Conservation (phyloP, 495 filamentous ascomycete genomes). For the Mycothermus thermophilus region DNA sequence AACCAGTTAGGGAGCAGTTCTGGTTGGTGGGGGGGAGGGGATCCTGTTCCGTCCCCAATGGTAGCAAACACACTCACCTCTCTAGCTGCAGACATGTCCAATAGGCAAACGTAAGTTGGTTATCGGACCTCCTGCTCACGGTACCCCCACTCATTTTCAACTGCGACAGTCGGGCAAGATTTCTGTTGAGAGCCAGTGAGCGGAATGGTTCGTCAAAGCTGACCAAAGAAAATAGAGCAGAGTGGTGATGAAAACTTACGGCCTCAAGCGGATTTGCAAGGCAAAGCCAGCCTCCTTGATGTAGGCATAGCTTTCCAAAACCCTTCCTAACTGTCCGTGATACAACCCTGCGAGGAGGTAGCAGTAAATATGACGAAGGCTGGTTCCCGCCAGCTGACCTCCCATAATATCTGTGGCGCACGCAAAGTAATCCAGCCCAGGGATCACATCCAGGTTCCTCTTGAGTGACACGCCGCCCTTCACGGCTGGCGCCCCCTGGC, state of each 20-base stretch:
- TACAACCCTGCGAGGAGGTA: slow-evolving; percentile 78
- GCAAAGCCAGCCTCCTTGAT: slow-evolving; percentile 66
- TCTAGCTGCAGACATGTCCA: slow-evolving; percentile 94
- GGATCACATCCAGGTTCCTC: slow-evolving; percentile 75
- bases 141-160: no score
- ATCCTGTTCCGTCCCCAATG: no score
- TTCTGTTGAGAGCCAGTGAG: no score
- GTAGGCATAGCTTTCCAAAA: slow-evolving; percentile 82
- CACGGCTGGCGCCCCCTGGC: slow-evolving; percentile 13
- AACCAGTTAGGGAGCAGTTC: neutral
- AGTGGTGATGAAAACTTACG: slow-evolving; percentile 34
- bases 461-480: slow-evolving; percentile 18
- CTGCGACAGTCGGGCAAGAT: no score
- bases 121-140: slow-evolving; percentile 24
- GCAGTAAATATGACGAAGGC: slow-evolving; percentile 71
- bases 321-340: slow-evolving; percentile 70
- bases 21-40: no score
- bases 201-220: no score
- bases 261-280: slow-evolving; percentile 62
- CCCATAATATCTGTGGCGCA: slow-evolving; percentile 81
- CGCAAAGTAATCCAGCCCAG: slow-evolving; percentile 78
- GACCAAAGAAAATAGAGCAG: no score
- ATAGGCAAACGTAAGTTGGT: slow-evolving; percentile 61
- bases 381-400: slow-evolving; percentile 59
- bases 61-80: slow-evolving; percentile 48